Evolutionary conservation across 129 eudicot species (phyloP).

Genomic region (Flaveria linearis): DNA sequence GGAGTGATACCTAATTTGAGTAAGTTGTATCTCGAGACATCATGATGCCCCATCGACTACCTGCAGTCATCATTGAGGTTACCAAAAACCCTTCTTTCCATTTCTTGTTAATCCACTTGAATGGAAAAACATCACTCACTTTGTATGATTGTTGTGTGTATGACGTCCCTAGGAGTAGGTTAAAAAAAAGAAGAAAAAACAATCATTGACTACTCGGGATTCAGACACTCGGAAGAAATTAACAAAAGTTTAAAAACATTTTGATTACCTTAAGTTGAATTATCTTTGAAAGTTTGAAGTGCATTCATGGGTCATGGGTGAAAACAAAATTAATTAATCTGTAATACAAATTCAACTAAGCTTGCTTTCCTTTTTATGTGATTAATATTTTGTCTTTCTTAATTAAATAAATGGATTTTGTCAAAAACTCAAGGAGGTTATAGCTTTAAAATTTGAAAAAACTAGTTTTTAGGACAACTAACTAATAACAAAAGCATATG

Average conservation of each 20-base stretch:
- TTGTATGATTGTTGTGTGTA: slow-evolving; percentile 80
- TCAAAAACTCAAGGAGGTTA: not conserved
- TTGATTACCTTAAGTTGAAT: not conserved
- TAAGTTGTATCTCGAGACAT: slow-evolving; percentile 85
- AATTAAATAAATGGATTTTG: not conserved
- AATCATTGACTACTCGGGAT: not conserved
- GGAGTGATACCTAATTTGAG: slow-evolving; percentile 55
- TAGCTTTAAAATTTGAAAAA: not conserved
- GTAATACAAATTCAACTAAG: not conserved
- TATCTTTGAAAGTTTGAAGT: not conserved
- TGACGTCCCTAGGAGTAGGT: slow-evolving; percentile 48
- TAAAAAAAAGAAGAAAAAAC: not conserved
- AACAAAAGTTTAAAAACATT: not conserved
- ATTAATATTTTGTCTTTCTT: not conserved
- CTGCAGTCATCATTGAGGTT: slow-evolving; percentile 82
- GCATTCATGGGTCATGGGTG: not conserved
- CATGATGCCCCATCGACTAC: slow-evolving; percentile 78
- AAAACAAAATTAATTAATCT: not conserved
- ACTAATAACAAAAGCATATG: slow-evolving; percentile 6
- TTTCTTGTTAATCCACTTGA: slow-evolving; percentile 85
- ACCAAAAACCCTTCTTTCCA: slow-evolving; percentile 89
- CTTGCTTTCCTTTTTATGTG: not conserved
- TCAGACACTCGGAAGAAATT: not conserved
- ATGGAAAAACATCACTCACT: slow-evolving; percentile 85
- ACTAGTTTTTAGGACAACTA: not conserved